Evolutionary conservation across 2,329 filamentous ascomycete species (phyloP).

Genomic region (Pestalotiopsis sp.): DNA sequence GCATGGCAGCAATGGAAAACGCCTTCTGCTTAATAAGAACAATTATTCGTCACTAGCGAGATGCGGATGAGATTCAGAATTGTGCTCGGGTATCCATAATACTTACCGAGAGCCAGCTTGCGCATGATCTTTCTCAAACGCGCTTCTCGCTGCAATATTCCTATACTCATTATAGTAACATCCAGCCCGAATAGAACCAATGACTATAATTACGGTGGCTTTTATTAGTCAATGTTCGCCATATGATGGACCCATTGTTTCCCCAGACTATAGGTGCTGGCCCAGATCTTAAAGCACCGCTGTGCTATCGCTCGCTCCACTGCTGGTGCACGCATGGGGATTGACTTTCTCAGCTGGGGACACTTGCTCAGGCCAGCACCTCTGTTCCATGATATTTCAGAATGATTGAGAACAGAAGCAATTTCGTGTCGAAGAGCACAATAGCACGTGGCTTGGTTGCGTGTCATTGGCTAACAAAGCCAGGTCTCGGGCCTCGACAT

Average conservation of each 20-base stretch:
- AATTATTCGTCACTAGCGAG: neutral
- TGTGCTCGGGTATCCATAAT: too few relatives aligned
- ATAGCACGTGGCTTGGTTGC: neutral
- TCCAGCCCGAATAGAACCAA: too few relatives aligned
- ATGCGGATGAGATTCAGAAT: too few relatives aligned
- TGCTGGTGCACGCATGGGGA: neutral
- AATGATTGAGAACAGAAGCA: too few relatives aligned
- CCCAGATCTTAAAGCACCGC: neutral
- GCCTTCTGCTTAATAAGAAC: neutral
- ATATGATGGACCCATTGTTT: neutral
- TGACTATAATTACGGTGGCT: too few relatives aligned
- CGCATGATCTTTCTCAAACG: too few relatives aligned
- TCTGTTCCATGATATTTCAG: neutral
- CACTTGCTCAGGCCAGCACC: neutral
- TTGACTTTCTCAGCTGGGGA: neutral
- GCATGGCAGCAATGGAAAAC: neutral
- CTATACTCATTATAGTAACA: too few relatives aligned
- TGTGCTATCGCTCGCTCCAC: neutral
- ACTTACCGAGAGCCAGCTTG: too few relatives aligned
- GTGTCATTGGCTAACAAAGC: neutral
- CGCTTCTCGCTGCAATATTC: too few relatives aligned
- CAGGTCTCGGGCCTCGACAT: neutral
- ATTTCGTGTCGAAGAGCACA: neutral
- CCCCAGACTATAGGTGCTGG: neutral
- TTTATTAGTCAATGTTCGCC: neutral